A percentile compares a stretch with the other conserved stretches of the same genome.
Evolutionary conservation across 2,329 filamentous ascomycete species (phyloP).

Genomic region (Monascus ruber): DNA sequence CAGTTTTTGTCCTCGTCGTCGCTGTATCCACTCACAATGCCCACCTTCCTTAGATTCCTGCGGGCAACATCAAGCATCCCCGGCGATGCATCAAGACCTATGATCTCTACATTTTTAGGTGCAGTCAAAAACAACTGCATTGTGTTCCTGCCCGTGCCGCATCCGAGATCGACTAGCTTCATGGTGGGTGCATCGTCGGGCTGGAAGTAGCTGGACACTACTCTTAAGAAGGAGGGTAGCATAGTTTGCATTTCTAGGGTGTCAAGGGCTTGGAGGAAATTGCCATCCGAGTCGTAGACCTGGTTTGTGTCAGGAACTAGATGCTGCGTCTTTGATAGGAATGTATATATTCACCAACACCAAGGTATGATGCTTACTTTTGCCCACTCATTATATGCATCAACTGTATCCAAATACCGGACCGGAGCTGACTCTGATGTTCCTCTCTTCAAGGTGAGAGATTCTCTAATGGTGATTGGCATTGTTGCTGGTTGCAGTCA

Average conservation of each 20-base stretch:
- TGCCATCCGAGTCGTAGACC: constrained; percentile 55
- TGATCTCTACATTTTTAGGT: constrained; percentile 23
- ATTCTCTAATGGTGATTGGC: constrained; percentile 11
- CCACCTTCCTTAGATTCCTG: constrained; percentile 18
- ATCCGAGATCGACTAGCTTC: constrained; percentile 50
- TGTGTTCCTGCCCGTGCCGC: constrained; percentile 55
- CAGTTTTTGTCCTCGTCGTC: too few relatives aligned
- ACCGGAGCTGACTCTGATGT: constrained; percentile 2
- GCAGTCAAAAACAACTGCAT: constrained; percentile 31
- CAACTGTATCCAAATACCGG: constrained; percentile 22
- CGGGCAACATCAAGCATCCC: constrained; percentile 48
- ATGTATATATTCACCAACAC: background rate
- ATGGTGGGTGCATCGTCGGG: constrained; percentile 13
- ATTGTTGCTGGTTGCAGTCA: constrained; percentile 3
- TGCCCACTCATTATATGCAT: constrained; percentile 29
- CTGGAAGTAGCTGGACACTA: constrained; percentile 11
- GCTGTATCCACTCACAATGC: too few relatives aligned
- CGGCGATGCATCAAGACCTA: constrained; percentile 46
- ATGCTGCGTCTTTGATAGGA: background rate
- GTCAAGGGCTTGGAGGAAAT: constrained; percentile 55
- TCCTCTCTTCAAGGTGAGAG: constrained; percentile 3
- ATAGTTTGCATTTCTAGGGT: constrained; percentile 42
- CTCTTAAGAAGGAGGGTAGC: constrained; percentile 38
- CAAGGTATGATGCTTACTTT: constrained; percentile 12
- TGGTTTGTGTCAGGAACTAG: constrained; percentile 6